Evolutionary conservation across 106 monocot species (phyloP).

Genomic region (Acanthochlamys bracteata): DNA sequence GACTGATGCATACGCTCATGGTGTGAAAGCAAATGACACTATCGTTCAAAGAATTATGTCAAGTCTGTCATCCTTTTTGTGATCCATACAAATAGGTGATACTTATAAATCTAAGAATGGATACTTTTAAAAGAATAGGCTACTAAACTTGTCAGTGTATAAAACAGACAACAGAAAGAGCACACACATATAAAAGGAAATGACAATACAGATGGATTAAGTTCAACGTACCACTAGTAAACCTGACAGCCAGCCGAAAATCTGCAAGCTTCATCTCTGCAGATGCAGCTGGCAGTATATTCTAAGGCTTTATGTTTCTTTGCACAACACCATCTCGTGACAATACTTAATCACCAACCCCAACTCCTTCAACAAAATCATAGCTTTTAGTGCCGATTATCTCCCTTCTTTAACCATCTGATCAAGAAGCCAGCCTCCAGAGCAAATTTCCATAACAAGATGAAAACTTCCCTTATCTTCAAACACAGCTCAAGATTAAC

Average conservation of each 20-base stretch:
- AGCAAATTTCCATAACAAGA: slow-evolving; percentile 6
- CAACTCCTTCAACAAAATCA: not conserved
- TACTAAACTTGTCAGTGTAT: too few species aligned
- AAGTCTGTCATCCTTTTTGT: too few species aligned
- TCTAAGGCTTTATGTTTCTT: slow-evolving; percentile 50
- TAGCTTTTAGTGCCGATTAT: not conserved
- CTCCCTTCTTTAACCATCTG: not conserved
- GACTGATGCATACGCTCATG: too few species aligned
- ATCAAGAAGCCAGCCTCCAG: not conserved
- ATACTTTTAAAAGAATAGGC: too few species aligned
- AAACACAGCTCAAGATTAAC: not conserved
- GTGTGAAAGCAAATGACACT: too few species aligned
- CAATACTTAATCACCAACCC: slow-evolving; percentile 24
- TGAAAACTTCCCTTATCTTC: not conserved
- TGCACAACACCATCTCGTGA: slow-evolving; percentile 53
- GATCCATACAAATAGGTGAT: too few species aligned
- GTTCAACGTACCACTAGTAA: not conserved
- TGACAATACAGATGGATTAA: too few species aligned
- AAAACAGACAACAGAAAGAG: too few species aligned
- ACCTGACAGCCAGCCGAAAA: not conserved
- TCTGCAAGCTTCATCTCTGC: not conserved
- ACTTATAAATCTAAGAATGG: too few species aligned
- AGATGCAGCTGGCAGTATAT: slow-evolving; percentile 30
- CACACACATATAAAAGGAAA: too few species aligned
- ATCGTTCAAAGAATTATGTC: too few species aligned